Percentiles rank a stretch among this genome's conserved stretches.
Evolutionary conservation across 192 early-diverging fungal genomes (phyloP).

Genomic region (Chytriomyces confervae): DNA sequence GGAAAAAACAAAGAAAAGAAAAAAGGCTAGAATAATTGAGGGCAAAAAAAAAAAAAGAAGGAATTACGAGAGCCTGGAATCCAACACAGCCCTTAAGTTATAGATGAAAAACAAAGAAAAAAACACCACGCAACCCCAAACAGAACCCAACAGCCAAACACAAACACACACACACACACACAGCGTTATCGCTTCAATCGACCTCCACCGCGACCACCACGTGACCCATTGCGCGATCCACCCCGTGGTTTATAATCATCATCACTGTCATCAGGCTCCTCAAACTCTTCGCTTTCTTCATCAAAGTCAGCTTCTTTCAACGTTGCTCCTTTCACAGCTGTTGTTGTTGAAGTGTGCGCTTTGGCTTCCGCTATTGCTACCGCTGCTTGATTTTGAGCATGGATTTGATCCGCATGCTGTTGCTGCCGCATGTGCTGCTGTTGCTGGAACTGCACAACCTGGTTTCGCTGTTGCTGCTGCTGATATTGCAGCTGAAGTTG

Average conservation of each 20-base stretch:
- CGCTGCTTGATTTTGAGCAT: not conserved
- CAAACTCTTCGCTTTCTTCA: slow-evolving; percentile 6
- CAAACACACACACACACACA: no score
- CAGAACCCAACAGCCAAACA: no score
- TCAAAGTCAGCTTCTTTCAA: not conserved
- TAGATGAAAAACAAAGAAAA: no score
- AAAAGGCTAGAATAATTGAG: no score
- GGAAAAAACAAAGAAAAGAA: no score
- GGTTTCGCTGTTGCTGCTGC: not conserved
- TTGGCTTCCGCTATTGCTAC: not conserved
- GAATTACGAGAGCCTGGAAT: no score
- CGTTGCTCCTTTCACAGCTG: not conserved
- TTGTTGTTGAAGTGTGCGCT: not conserved
- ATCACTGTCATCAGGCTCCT: not conserved
- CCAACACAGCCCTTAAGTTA: no score
- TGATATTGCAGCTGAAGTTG: not conserved
- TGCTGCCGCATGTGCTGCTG: slow-evolving; percentile 1
- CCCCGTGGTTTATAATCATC: slow-evolving; percentile 8
- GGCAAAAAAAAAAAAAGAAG: no score
- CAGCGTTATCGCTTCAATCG: no score
- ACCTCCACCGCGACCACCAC: no score
- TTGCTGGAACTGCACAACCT: not conserved
- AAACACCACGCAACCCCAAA: no score
- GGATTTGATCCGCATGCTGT: not conserved
- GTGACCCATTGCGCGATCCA: no score